Evolutionary conservation across 495 filamentous ascomycete genomes (phyloP), one percentile per base, ranked within the genome.

Genomic region (Umbilicaria muhlenbergii): DNA sequence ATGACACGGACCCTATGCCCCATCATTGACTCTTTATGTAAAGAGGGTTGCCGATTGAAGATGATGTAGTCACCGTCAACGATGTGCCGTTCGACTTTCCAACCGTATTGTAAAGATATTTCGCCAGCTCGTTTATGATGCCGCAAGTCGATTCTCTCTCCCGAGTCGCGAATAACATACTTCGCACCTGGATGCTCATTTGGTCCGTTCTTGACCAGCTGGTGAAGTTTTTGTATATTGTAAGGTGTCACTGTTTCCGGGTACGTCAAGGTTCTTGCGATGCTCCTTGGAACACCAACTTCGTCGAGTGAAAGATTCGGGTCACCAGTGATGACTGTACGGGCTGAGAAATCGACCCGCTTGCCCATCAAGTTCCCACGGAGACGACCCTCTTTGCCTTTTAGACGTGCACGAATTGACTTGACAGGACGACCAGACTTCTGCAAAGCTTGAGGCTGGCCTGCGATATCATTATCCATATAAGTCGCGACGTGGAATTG

Each of bases 21-120:
- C 91, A 99, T 99, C 91, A 99, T 99, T 47, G 91, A 96, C 56
- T 99, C 91, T 61, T 99, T 99, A 69, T 99, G 91, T 48, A 99
- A 72, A 7, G 91, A 99, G 1, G 91, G 91, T 56, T 99, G 91
- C 61, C 91, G 91, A 58, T 99, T 99, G 71, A 99, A 99, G 56
- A 99, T 83, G 65, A 99, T 96, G 45, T 80, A 92, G 62, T 99
- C 91, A 34, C 88, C 91, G 54, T 94, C 83, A 47, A 91, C 76
- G 40, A 99, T 75, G 59, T 99, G 91, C 32, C 91, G 79, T 62
- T 99, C 91, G 17, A 99, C 91, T 54, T 93, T 94, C 91, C 91
- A 96, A 15, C 91, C 91, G 56, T 94, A 94, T 51, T 94, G 80
- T 21, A 99, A 67, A 31, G 80, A 74, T 40, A 94, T 80, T 32